phyloP scores from a whole-genome alignment of 768 basidiomycete genomes.

The Amanita jacksonii region DNA sequence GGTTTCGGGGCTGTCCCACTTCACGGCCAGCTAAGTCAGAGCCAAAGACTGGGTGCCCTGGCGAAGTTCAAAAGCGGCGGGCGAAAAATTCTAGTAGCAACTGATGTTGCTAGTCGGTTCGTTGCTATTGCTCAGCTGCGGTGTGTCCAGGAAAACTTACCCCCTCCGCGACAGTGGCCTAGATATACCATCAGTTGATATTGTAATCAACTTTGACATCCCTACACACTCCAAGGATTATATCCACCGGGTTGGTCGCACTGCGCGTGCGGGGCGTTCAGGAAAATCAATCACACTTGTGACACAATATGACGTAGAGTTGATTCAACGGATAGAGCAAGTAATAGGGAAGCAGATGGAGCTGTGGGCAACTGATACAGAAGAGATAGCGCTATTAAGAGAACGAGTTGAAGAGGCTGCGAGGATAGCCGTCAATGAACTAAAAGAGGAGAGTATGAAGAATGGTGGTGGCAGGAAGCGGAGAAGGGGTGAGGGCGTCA shows the following conservation, averaged over 20 bases:
- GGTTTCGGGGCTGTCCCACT: conserved; percentile 94
- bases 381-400: conserved; percentile 78
- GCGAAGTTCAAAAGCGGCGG: conserved; percentile 94
- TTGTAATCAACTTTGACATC: conserved; percentile 97
- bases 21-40: conserved; percentile 92
- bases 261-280: conserved; percentile 93
- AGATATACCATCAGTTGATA: conserved; percentile 92
- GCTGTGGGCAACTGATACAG: conserved; percentile 76
- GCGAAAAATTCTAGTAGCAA: conserved; percentile 87
- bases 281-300: conserved; percentile 98
- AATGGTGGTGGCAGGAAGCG: conserved; percentile 31
- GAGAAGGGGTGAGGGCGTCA: conserved; percentile 36
- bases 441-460: conserved; percentile 63
- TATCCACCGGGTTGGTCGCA: conserved; percentile 95
- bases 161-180: conserved; percentile 59
- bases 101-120: conserved; percentile 89
- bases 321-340: conserved; percentile 88
- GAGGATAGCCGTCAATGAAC: conserved; percentile 64
- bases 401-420: conserved; percentile 88
- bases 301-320: conserved; percentile 96
- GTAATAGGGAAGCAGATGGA: conserved; percentile 92
- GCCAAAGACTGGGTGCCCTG: conserved; percentile 84
- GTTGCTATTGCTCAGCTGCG: conserved; percentile 17
- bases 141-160: not conserved
- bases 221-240: conserved; percentile 99